Conservation (phyloP, 2,329 filamentous ascomycete species). For the Clarireedia paspali region DNA sequence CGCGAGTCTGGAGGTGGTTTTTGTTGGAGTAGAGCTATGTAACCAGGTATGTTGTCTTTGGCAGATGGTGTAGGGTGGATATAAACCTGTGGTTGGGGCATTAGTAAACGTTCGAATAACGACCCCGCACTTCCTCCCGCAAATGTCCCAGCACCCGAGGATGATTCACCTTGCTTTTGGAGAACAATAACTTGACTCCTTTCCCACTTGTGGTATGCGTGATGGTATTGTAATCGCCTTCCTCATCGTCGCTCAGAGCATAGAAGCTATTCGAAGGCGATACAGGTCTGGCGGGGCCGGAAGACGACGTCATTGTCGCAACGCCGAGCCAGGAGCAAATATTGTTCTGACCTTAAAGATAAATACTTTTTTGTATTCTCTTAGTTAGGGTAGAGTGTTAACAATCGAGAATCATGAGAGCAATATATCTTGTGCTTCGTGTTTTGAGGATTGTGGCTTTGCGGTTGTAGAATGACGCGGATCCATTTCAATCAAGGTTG, state of each 20-base stretch:
- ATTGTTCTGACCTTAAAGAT: neutral
- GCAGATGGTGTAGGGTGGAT: conserved; percentile 88
- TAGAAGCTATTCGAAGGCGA: conserved; percentile 88
- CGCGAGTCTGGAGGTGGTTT: conserved; percentile 44
- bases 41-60: conserved; percentile 93
- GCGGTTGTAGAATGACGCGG: neutral
- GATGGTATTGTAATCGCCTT: conserved; percentile 91
- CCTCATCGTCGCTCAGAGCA: conserved; percentile 92
- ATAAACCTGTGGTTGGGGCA: conserved; percentile 61
- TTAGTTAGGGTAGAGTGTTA: neutral
- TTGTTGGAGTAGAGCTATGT: conserved; percentile 87
- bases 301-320: conserved; percentile 26
- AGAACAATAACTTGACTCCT: conserved; percentile 89
- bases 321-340: neutral
- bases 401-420: neutral
- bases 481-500: neutral
- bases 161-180: conserved; percentile 79
- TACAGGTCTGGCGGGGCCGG: conserved; percentile 31
- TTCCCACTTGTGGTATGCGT: conserved; percentile 67
- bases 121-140: conserved; percentile 9
- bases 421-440: neutral
- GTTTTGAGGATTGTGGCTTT: neutral
- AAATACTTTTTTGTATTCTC: neutral
- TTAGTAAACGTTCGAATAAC: neutral
- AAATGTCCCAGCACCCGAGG: neutral